phyloP scores from a whole-genome alignment of 2,329 filamentous ascomycete genomes.

The Podosphaera xanthii region DNA sequence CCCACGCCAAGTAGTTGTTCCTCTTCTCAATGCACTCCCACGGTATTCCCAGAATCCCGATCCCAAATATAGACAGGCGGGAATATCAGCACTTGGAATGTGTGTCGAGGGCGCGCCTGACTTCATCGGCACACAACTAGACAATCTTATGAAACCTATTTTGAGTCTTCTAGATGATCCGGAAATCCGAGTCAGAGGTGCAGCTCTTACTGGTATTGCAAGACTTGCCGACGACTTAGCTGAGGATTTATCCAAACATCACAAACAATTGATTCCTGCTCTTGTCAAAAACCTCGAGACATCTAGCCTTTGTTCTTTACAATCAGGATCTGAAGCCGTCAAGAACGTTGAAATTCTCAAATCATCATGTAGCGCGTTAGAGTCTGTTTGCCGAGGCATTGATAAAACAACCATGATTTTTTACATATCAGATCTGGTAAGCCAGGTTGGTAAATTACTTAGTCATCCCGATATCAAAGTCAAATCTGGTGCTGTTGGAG shows the following conservation, averaged over 20 bases:
- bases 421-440: slow-evolving; percentile 66
- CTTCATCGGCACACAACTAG: slow-evolving; percentile 84
- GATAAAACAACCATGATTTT: slow-evolving; percentile 58
- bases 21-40: slow-evolving; percentile 67
- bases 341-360: slow-evolving; percentile 71
- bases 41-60: slow-evolving; percentile 55
- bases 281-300: slow-evolving; percentile 73
- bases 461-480: slow-evolving; percentile 68
- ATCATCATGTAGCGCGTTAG: slow-evolving; percentile 71
- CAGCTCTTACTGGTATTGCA: slow-evolving; percentile 68
- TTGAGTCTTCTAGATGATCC: slow-evolving; percentile 63
- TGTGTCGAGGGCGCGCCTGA: slow-evolving; percentile 92
- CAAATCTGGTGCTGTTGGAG: slow-evolving; percentile 73
- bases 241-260: slow-evolving; percentile 70
- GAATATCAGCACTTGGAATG: slow-evolving; percentile 78
- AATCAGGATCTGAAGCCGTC: slow-evolving; percentile 33
- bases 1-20: slow-evolving; percentile 82
- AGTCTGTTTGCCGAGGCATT: slow-evolving; percentile 71
- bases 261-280: slow-evolving; percentile 61
- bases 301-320: slow-evolving; percentile 20
- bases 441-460: slow-evolving; percentile 65
- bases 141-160: slow-evolving; percentile 65
- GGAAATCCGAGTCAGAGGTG: slow-evolving; percentile 66
- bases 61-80: slow-evolving; percentile 65
- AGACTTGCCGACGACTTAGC: slow-evolving; percentile 82